phyloP scores from a whole-genome alignment of 352 stramenopile species.

The Globisporangium spinosum region DNA sequence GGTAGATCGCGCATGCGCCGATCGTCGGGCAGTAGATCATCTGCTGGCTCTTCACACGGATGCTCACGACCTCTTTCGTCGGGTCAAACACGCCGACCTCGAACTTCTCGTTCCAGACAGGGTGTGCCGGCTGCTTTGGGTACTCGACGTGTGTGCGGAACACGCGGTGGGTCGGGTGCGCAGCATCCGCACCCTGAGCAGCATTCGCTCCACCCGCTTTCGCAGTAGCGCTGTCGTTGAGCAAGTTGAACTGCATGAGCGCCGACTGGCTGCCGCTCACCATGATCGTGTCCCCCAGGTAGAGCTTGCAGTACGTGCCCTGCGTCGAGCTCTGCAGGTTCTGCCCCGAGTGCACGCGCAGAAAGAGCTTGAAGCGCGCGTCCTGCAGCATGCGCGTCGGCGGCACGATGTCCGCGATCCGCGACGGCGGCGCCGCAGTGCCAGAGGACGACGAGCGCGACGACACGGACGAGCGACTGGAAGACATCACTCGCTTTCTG shows the following conservation, averaged over 20 bases:
- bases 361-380: slow-evolving; percentile 47
- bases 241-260: slow-evolving; percentile 21
- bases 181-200: neutral
- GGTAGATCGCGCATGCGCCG: slow-evolving; percentile 49
- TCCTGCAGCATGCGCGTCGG: slow-evolving; percentile 16
- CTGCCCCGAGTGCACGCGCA: slow-evolving; percentile 63
- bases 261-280: slow-evolving; percentile 29
- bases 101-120: slow-evolving; percentile 82
- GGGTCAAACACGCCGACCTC: slow-evolving; percentile 49
- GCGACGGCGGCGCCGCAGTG: neutral
- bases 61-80: slow-evolving; percentile 48
- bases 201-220: slow-evolving; percentile 11
- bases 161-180: slow-evolving; percentile 30
- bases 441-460: slow-evolving; percentile 12
- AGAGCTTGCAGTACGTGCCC: slow-evolving; percentile 68
- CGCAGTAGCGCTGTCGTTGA: slow-evolving; percentile 3
- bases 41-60: slow-evolving; percentile 72
- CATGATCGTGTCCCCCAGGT: slow-evolving; percentile 51
- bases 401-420: slow-evolving; percentile 7
- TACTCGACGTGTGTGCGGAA: slow-evolving; percentile 60
- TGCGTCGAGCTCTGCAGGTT: slow-evolving; percentile 40
- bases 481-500: neutral
- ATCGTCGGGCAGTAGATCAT: slow-evolving; percentile 60
- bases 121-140: slow-evolving; percentile 26
- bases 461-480: slow-evolving; percentile 23